Evolutionary conservation across 2,329 filamentous ascomycete species (phyloP).

Genomic region (Metarhizium sp.): DNA sequence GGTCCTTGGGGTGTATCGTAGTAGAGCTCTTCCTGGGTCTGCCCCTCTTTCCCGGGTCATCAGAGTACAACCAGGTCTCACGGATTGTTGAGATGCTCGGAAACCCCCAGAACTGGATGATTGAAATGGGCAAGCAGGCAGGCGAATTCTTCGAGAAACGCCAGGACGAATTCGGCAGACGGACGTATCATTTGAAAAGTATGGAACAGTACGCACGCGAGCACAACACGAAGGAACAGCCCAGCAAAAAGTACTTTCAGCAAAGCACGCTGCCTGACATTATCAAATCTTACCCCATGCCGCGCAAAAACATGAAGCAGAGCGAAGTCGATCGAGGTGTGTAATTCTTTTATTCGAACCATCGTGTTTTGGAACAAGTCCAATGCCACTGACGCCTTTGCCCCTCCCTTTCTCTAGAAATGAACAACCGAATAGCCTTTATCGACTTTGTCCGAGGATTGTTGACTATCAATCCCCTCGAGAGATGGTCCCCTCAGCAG

Average conservation of each 20-base stretch:
- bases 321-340: slow-evolving; percentile 89
- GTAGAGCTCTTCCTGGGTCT: slow-evolving; percentile 94
- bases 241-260: slow-evolving; percentile 99
- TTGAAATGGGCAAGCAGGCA: slow-evolving; percentile 96
- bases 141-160: slow-evolving; percentile 95
- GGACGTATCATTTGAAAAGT: slow-evolving; percentile 85
- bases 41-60: slow-evolving; percentile 91
- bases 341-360: not conserved
- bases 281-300: slow-evolving; percentile 96
- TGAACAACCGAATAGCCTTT: slow-evolving; percentile 95
- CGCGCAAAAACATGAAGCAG: slow-evolving; percentile 98
- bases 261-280: slow-evolving; percentile 91
- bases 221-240: slow-evolving; percentile 93
- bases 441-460: slow-evolving; percentile 96
- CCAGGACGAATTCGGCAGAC: slow-evolving; percentile 82
- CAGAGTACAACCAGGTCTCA: slow-evolving; percentile 97
- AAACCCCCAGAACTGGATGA: slow-evolving; percentile 95
- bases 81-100: slow-evolving; percentile 97
- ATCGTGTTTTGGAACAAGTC: not conserved
- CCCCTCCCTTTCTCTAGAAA: slow-evolving; percentile 53
- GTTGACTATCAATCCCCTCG: slow-evolving; percentile 87
- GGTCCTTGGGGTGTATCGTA: slow-evolving; percentile 96
- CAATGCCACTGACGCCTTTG: not conserved
- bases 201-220: slow-evolving; percentile 98
- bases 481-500: slow-evolving; percentile 96